phyloP scores from a whole-genome alignment of 2,329 filamentous ascomycete species.

The Claviceps citrina region DNA sequence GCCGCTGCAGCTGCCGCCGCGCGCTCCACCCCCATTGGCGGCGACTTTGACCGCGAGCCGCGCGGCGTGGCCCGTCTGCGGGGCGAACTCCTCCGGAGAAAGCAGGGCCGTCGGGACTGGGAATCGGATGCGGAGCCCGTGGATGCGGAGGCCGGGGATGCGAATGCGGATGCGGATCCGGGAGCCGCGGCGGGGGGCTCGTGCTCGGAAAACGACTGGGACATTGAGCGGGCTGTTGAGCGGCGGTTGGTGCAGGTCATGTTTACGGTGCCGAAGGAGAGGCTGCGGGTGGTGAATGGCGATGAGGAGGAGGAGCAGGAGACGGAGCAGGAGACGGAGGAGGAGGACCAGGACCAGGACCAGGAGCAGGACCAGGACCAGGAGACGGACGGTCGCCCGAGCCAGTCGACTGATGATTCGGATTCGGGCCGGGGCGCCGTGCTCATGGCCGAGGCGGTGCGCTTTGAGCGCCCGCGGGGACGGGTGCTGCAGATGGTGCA shows the following conservation, averaged over 20 bases:
- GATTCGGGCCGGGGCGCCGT: conserved; percentile 19
- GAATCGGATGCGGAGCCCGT: conserved; percentile 23
- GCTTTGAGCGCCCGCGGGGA: conserved; percentile 25
- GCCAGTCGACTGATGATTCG: conserved; percentile 17
- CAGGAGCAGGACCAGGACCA: neutral
- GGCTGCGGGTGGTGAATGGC: conserved; percentile 77
- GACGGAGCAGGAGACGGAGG: neutral
- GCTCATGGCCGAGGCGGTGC: conserved; percentile 33
- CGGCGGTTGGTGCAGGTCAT: conserved; percentile 64
- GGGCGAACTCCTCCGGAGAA: conserved; percentile 35
- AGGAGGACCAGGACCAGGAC: neutral
- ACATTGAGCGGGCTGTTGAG: conserved; percentile 59
- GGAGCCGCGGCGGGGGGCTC: conserved; percentile 13
- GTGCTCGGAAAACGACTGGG: conserved; percentile 67
- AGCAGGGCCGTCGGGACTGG: conserved; percentile 42
- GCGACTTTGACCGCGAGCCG: conserved; percentile 32
- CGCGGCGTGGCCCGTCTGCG: conserved; percentile 21
- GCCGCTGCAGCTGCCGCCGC: conserved; percentile 10
- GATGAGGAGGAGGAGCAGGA: neutral
- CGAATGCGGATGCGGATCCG: conserved; percentile 18
- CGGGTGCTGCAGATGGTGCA: conserved; percentile 41
- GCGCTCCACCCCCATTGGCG: conserved; percentile 3
- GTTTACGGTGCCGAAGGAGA: conserved; percentile 84
- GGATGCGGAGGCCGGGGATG: neutral
- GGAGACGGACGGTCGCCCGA: conserved; percentile 10